Evolutionary conservation across 2,329 filamentous ascomycete species (phyloP).

Genomic region (Fusarium sp.): DNA sequence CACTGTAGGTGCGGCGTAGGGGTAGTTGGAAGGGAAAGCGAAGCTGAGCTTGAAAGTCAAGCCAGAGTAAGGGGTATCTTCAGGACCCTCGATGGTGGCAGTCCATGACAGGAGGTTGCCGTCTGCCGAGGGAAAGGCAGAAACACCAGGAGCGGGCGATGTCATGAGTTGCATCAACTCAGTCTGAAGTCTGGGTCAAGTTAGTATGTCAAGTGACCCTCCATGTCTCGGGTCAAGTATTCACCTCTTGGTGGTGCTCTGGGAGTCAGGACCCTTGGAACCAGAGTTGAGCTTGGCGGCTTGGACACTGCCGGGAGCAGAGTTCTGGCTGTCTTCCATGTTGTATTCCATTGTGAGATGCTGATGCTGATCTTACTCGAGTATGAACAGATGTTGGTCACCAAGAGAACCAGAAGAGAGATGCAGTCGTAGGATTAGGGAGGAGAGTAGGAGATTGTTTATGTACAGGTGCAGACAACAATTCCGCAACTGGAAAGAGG

Average conservation of each 20-base stretch:
- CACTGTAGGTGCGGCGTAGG: constrained; percentile 89
- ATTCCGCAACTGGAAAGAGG: constrained; percentile 43
- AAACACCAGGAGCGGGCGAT: constrained; percentile 90
- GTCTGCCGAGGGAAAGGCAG: constrained; percentile 91
- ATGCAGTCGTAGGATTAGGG: constrained; percentile 11
- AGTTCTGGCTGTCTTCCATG: constrained; percentile 72
- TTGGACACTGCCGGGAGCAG: constrained; percentile 71
- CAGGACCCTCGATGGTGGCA: constrained; percentile 91
- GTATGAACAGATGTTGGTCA: constrained; percentile 13
- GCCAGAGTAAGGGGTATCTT: constrained; percentile 89
- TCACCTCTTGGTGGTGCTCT: constrained; percentile 83
- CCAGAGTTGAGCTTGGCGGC: constrained; percentile 70
- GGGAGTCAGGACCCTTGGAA: constrained; percentile 71
- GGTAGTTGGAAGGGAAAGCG: constrained; percentile 91
- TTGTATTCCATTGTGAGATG: constrained; percentile 56
- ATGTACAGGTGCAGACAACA: constrained; percentile 29
- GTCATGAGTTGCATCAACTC: constrained; percentile 99
- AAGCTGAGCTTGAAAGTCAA: constrained; percentile 94
- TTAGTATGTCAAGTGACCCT: constrained; percentile 16
- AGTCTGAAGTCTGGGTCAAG: constrained; percentile 79
- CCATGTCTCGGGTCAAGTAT: constrained; percentile 28
- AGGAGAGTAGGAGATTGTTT: constrained; percentile 14
- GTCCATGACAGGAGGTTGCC: constrained; percentile 93
- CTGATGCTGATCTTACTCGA: constrained; percentile 15
- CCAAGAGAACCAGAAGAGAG: constrained; percentile 19